phyloP scores from a whole-genome alignment of 108 stramenopile species.

The Phaeodactylum tricornutum region DNA sequence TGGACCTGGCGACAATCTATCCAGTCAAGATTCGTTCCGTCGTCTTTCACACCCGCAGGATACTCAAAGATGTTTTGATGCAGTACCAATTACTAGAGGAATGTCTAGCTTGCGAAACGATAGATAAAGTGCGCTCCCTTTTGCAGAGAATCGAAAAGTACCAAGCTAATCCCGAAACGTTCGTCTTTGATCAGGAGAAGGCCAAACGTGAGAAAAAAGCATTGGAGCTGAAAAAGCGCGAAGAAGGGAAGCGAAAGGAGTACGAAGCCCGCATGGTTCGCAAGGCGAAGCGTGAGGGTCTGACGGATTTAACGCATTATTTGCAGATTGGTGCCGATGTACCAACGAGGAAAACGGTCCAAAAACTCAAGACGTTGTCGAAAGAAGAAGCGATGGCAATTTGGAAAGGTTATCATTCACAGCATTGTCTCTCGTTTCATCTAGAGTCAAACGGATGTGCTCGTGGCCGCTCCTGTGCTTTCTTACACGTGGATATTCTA shows the following conservation, averaged over 20 bases:
- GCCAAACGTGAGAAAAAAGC: constrained; percentile 58
- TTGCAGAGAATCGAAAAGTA: constrained; percentile 29
- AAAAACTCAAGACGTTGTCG: constrained; percentile 28
- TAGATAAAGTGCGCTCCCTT: constrained; percentile 20
- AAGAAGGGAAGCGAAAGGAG: constrained; percentile 81
- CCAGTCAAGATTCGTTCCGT: constrained; percentile 74
- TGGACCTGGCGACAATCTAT: constrained; percentile 49
- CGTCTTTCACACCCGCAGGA: constrained; percentile 81
- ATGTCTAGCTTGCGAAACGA: constrained; percentile 47
- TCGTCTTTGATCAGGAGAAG: constrained; percentile 66
- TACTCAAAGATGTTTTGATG: constrained; percentile 55
- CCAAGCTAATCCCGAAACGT: constrained; percentile 39
- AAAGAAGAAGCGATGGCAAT: constrained; percentile 39
- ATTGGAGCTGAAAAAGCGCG: constrained; percentile 42
- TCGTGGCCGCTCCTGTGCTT: constrained; percentile 80
- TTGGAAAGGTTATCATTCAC: constrained; percentile 80
- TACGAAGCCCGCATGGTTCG: constrained; percentile 88
- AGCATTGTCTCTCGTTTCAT: constrained; percentile 85
- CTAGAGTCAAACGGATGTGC: constrained; percentile 44
- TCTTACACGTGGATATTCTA: constrained; percentile 63
- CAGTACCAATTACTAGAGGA: constrained; percentile 84
- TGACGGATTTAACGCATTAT: constrained; percentile 56
- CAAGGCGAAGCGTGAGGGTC: constrained; percentile 91
- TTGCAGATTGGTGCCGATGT: constrained; percentile 71
- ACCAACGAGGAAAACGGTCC: constrained; percentile 45